These are phyloP conservation scores for Pseudozyma thailandica DNA, from an alignment of 1,284 basidiomycete species.

Conservation along the genomic window DNA sequence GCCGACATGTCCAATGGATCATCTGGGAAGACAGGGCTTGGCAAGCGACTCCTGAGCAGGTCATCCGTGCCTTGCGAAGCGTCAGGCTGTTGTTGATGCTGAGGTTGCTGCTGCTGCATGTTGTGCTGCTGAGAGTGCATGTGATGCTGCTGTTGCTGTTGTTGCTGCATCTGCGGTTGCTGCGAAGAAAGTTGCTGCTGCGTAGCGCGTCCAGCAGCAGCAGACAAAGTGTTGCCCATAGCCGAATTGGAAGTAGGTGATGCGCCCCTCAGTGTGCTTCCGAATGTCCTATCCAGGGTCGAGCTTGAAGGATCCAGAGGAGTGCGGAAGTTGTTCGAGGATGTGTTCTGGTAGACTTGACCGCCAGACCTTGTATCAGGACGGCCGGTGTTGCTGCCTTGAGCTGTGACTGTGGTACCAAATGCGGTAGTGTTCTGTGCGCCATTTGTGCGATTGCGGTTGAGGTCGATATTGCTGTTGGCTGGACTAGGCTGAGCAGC, in stretches of 20 bases:
- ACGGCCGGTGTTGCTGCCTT: slow-evolving; percentile 13
- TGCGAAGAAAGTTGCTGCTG: too few relatives aligned
- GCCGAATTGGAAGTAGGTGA: slow-evolving; percentile 24
- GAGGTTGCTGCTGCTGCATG: slow-evolving; percentile 14
- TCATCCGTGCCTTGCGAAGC: slow-evolving; percentile 19
- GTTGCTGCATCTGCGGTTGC: slow-evolving; percentile 16
- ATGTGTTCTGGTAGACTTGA: slow-evolving; percentile 23
- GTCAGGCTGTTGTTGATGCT: slow-evolving; percentile 14
- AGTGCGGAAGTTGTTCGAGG: slow-evolving; percentile 27
- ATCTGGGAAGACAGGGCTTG: slow-evolving; percentile 47
- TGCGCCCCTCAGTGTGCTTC: slow-evolving; percentile 30
- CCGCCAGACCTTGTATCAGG: slow-evolving; percentile 24
- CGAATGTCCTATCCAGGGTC: slow-evolving; percentile 42
- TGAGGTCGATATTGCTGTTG: slow-evolving; percentile 25
- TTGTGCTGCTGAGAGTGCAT: slow-evolving; percentile 16
- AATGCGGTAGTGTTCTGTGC: slow-evolving; percentile 19
- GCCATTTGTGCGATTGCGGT: slow-evolving; percentile 34
- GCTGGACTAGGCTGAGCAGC: slow-evolving; percentile 20
- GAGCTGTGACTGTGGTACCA: slow-evolving; percentile 12
- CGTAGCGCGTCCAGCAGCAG: slow-evolving; percentile 14
- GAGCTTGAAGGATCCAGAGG: slow-evolving; percentile 20
- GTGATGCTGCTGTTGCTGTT: slow-evolving; percentile 20
- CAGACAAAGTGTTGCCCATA: slow-evolving; percentile 30
- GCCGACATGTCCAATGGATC: slow-evolving; percentile 39
- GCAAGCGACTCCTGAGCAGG: slow-evolving; percentile 39